These are phyloP conservation scores for Eleusine indica DNA, from an alignment of 176 grass and related monocot species.

Conservation along the genomic window DNA sequence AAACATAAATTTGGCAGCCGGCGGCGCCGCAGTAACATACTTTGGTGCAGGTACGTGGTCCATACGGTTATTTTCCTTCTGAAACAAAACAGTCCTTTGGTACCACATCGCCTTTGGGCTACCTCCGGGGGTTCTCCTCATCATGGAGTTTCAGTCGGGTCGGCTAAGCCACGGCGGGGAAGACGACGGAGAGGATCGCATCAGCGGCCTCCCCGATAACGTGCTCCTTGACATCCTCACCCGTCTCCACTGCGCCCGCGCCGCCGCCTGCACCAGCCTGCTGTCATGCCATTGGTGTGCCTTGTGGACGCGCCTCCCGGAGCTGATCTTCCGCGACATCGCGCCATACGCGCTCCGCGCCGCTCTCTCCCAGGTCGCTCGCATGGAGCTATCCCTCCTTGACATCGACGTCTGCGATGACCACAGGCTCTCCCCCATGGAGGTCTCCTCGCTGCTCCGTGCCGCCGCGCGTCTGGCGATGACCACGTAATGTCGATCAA, in stretches of 20 bases:
- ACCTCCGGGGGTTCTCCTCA: too few relatives aligned
- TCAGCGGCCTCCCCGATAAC: background rate
- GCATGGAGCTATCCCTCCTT: conserved; percentile 13
- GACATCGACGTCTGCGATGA: background rate
- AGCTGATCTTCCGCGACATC: background rate
- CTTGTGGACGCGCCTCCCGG: too few relatives aligned
- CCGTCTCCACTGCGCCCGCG: too few relatives aligned
- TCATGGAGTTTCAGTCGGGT: background rate
- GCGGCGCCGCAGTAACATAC: too few relatives aligned
- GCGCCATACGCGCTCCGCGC: background rate
- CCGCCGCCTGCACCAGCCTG: too few relatives aligned
- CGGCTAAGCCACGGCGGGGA: too few relatives aligned
- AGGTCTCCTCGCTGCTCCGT: conserved; percentile 3
- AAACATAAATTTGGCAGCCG: too few relatives aligned
- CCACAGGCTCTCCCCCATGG: background rate
- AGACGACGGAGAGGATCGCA: background rate
- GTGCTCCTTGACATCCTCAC: background rate
- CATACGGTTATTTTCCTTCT: too few relatives aligned
- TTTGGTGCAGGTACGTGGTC: too few relatives aligned
- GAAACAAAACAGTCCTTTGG: too few relatives aligned
- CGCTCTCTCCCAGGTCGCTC: conserved; percentile 18
- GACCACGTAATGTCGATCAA: background rate
- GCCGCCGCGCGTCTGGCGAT: background rate
- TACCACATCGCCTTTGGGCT: too few relatives aligned
- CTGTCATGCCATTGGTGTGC: too few relatives aligned